phyloP scores from a whole-genome alignment of 352 stramenopile species.

The Plasmopara muralis region DNA sequence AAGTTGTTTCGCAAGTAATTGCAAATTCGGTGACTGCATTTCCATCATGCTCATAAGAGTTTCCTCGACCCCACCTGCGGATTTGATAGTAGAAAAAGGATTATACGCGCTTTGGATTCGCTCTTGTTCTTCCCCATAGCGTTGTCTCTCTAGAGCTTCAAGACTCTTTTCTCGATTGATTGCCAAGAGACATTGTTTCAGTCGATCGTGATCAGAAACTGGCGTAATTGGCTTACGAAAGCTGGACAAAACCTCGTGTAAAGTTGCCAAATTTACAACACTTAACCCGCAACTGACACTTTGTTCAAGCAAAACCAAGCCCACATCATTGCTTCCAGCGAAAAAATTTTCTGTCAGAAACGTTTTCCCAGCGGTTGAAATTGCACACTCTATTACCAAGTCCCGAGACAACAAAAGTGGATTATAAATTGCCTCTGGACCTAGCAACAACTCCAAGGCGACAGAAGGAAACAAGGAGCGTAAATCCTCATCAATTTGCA shows the following conservation, averaged over 20 bases:
- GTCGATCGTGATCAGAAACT: constrained; percentile 7
- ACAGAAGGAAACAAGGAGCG: constrained; percentile 35
- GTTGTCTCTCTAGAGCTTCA: constrained; percentile 18
- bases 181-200: constrained; percentile 27
- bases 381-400: constrained; percentile 15
- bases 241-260: constrained; percentile 8
- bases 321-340: neutral
- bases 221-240: constrained; percentile 3
- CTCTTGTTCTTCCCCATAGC: constrained; percentile 12
- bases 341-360: constrained; percentile 39
- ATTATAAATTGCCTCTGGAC: constrained; percentile 31
- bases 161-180: constrained; percentile 36
- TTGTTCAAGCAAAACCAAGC: neutral
- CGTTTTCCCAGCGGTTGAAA: constrained; percentile 28
- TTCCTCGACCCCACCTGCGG: constrained; percentile 43
- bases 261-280: constrained; percentile 1
- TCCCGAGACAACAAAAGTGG: constrained; percentile 32
- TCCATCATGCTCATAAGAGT: constrained; percentile 29
- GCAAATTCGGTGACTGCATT: constrained; percentile 19
- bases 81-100: constrained; percentile 52
- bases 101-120: constrained; percentile 32
- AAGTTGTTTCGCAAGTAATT: constrained; percentile 33
- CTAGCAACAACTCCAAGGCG: constrained; percentile 28
- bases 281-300: constrained; percentile 1
- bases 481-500: constrained; percentile 37